A percentile compares a stretch with the other conserved stretches of the same genome.
These are phyloP conservation scores for Adansonia grandidieri DNA, from an alignment of 441 rosid species.

Conservation along the genomic window DNA sequence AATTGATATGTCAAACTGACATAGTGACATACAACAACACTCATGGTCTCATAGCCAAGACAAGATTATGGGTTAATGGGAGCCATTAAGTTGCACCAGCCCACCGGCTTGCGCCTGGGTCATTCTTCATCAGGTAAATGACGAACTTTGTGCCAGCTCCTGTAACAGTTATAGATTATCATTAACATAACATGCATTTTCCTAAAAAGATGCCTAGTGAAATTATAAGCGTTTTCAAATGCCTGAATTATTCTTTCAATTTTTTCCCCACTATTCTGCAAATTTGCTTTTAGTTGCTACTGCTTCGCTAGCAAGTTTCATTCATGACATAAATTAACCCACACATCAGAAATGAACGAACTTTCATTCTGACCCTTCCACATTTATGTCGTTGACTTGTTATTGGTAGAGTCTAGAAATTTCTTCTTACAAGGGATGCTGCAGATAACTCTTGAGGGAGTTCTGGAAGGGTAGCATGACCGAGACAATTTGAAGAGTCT, in stretches of 20 bases:
- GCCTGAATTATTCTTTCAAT: too few relatives aligned
- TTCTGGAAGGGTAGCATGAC: conserved; percentile 82
- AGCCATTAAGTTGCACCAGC: background rate
- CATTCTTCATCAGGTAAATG: background rate
- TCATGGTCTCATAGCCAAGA: background rate
- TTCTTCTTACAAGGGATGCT: conserved; percentile 63
- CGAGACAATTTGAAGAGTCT: conserved; percentile 64
- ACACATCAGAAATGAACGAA: too few relatives aligned
- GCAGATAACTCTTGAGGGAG: conserved; percentile 70
- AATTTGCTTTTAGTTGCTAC: background rate
- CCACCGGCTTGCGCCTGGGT: background rate
- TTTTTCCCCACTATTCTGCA: background rate
- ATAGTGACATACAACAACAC: background rate
- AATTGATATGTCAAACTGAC: conserved; percentile 17
- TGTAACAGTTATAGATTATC: background rate
- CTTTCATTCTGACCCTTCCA: too few relatives aligned
- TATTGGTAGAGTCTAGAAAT: too few relatives aligned
- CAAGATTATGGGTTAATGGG: background rate
- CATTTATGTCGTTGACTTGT: too few relatives aligned
- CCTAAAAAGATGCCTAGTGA: background rate
- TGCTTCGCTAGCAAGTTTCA: too few relatives aligned
- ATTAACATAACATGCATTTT: background rate
- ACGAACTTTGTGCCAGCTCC: background rate
- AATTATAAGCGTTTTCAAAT: background rate
- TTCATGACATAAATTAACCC: too few relatives aligned